Conservation (phyloP, 169 alveolate species). For the Plasmodium inui region DNA sequence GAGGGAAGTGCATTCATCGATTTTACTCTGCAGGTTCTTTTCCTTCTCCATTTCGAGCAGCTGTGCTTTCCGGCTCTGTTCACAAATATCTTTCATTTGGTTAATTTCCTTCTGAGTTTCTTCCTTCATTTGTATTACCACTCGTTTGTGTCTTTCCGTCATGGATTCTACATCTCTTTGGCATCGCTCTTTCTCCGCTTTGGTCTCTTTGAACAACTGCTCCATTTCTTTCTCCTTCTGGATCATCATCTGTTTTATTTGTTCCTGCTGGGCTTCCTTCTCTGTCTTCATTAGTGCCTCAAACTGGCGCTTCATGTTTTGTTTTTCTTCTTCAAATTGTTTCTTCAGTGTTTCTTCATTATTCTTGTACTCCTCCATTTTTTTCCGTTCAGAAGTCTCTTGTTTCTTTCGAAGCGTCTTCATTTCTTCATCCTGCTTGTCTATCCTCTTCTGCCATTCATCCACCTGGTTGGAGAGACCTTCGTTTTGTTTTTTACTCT, state of each 20-base stretch:
- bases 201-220: slow-evolving; percentile 3
- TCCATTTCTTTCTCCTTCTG: neutral
- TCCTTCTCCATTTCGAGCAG: slow-evolving; percentile 14
- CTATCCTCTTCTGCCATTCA: neutral
- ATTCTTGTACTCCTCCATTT: neutral
- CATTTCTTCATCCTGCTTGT: slow-evolving; percentile 22
- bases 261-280: neutral
- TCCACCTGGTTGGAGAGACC: neutral
- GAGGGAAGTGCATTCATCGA: slow-evolving; percentile 16
- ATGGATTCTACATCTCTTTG: neutral
- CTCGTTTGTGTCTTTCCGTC: neutral
- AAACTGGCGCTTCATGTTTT: neutral
- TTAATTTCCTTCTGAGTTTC: neutral
- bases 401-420: neutral
- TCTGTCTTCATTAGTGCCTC: neutral
- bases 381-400: neutral
- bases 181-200: neutral
- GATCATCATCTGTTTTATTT: neutral
- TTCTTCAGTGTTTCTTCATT: neutral
- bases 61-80: neutral
- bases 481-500: slow-evolving; percentile 13
- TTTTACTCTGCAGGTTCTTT: neutral
- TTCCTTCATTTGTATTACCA: slow-evolving; percentile 1
- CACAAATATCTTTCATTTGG: neutral
- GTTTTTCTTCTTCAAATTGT: neutral